Evolutionary conservation across 2,329 filamentous ascomycete genomes (phyloP), one percentile per base, ranked within the genome.

Genomic region (Stemphylium vesicarium): DNA sequence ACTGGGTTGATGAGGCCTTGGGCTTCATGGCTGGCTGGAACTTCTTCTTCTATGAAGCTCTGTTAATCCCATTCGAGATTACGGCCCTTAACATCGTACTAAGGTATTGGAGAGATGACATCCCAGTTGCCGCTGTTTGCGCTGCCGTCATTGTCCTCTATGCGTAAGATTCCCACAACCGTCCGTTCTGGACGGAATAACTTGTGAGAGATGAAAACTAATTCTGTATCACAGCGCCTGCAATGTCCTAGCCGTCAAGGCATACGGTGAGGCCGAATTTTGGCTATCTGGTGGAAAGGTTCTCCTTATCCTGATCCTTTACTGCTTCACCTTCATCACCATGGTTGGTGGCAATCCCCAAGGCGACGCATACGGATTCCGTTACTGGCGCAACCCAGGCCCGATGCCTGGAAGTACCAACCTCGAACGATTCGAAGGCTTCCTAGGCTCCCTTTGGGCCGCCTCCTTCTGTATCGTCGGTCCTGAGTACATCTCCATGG

Each of bases 1-100:
- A 85, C 62, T 89, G 85, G 83, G 84, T 85, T 9, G 86, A 89
- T 69, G 85, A 88, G n/a, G 80, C 86, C 9, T 74, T 63, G 82
- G 85, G 85, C 31, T 88, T 88, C 64, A 81, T 80, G 69, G 78
- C 77, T 26, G 81, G 80, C 22, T 81, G 79, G 78, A 82, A 81
- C 50, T 79, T 83, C 62, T 82, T 82, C 59, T 73, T 83, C 47
- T 82, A 82, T 59, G 80, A 84, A 61, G 76, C 80, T 2, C 52
- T 83, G 9, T 71, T 82, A 1, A 81, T 83, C 4, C 81, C 81
- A 0, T 82, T 81, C 53, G 81, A 84, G 55, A 82, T 84, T 49
- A 79, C 80, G 1, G 75, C 75, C n/a, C 66, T 76, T 50, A 76
- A 76, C 50, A 62, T 76, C 29, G 70, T 77, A 18, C 53, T 77